Percentiles rank a stretch among this genome's conserved stretches.
Evolutionary conservation across 495 filamentous ascomycete species (phyloP).

Genomic region (Penicillium longicatenatum): DNA sequence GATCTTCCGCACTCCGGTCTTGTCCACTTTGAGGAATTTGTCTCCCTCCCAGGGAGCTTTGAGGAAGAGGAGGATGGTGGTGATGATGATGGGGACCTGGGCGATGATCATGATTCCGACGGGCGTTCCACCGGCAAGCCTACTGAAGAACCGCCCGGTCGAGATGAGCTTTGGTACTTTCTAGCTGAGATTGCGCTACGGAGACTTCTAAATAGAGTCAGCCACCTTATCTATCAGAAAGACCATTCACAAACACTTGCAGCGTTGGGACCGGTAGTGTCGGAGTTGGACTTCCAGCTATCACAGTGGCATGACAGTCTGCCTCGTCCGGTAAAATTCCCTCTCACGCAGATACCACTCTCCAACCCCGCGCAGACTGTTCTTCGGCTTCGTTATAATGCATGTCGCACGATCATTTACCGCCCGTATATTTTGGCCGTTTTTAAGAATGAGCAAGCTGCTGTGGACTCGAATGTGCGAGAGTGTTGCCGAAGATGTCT

Average conservation of each 20-base stretch:
- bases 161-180: conserved; percentile 84
- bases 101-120: not conserved
- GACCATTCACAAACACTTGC: conserved; percentile 67
- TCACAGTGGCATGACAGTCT: conserved; percentile 83
- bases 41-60: conserved; percentile 75
- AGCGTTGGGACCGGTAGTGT: conserved; percentile 72
- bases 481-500: conserved; percentile 79
- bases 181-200: conserved; percentile 78
- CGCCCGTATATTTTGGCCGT: conserved; percentile 80
- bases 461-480: conserved; percentile 66
- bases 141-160: conserved; percentile 46
- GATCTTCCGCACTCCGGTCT: conserved; percentile 83
- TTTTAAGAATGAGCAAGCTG: conserved; percentile 72
- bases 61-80: conserved; percentile 53
- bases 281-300: conserved; percentile 78
- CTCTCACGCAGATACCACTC: conserved; percentile 62
- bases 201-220: conserved; percentile 75
- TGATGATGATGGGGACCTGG: conserved; percentile 48
- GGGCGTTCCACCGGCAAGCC: not conserved
- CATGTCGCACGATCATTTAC: conserved; percentile 83
- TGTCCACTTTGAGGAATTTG: conserved; percentile 76
- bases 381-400: conserved; percentile 75
- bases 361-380: conserved; percentile 78
- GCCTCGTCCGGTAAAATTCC: conserved; percentile 73
- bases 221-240: conserved; percentile 78